Conservation (phyloP, 2,329 filamentous ascomycete species). For the Sporothrix mexicana region DNA sequence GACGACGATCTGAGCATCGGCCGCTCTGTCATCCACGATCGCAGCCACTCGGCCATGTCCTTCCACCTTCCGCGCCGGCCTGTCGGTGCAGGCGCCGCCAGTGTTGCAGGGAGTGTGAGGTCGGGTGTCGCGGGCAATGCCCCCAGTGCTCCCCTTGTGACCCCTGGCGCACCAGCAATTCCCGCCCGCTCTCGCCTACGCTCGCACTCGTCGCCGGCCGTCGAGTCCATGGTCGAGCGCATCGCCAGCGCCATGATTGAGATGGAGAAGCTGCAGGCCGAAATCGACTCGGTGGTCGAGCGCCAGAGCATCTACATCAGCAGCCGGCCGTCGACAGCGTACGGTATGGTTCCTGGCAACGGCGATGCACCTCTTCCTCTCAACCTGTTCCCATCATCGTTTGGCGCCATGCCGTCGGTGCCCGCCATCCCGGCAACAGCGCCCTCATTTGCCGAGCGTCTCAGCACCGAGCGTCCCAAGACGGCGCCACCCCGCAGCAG, state of each 20-base stretch:
- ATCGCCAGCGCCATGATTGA: conserved; percentile 65
- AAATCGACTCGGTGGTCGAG: conserved; percentile 66
- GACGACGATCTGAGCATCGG: conserved; percentile 45
- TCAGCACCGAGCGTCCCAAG: conserved; percentile 54
- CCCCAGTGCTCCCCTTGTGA: not conserved
- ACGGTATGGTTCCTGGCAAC: conserved; percentile 47
- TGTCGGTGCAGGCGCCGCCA: conserved; percentile 37
- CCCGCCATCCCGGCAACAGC: conserved; percentile 62
- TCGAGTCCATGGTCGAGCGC: conserved; percentile 60
- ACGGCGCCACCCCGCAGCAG: conserved; percentile 43
- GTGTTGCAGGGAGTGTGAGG: conserved; percentile 17
- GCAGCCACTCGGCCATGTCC: conserved; percentile 59
- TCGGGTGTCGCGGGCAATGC: not conserved
- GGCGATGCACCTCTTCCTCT: conserved; percentile 23
- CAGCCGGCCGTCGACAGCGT: conserved; percentile 60
- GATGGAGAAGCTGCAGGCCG: conserved; percentile 62
- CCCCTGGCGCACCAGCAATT: conserved; percentile 41
- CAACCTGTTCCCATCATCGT: conserved; percentile 43
- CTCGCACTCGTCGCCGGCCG: conserved; percentile 53
- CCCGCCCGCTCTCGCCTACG: conserved; percentile 55
- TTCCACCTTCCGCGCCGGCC: conserved; percentile 61
- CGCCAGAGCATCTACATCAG: conserved; percentile 62
- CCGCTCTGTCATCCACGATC: conserved; percentile 44
- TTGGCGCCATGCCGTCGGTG: conserved; percentile 61
- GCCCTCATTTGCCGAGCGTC: conserved; percentile 63